Evolutionary conservation across 257 asterid genomes (phyloP), one percentile per base, ranked within the genome.

Genomic region (Solanum pimpinellifolium): DNA sequence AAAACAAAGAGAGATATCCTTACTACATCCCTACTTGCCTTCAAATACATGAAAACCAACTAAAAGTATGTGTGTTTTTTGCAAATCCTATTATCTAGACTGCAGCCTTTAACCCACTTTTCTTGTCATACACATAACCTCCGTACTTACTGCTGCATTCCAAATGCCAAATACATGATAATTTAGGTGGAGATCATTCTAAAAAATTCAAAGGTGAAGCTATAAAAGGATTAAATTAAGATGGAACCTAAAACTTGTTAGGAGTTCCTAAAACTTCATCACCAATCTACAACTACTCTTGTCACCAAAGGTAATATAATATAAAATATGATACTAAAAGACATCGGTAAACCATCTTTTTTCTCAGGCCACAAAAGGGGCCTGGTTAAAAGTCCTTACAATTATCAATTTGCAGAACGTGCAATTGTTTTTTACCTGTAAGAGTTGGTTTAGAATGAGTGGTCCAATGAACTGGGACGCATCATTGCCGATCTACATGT

Each of bases 391-490:
- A 80, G 44, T 29, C 85, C 85, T 80, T 29, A 6, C 18, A 80
- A 80, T 2, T 49, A 47, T 80, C 66, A 47, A 47, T 47, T 25
- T 80, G 37, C 29, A 29, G 44, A 80, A 80, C 29, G 85, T 29
- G 65, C 66, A 46, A 78, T 27, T 46, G 85, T 39, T 29, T 10
- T 93, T 86, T 39, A 96, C 99, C 98, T 93, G 89, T 87, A 97
- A 90, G 81, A 97, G 98, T 73, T 85, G 93, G 89, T 90, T 97
- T 92, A 96, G 88, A 89, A 97, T 87, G 88, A 97, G 91, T 66
- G 99, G 99, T 74, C 99, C 99, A 82, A 95, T 86, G 89, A 97
- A 97, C 92, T 96, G 99, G 25, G 99, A 93, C 69, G 87, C 77
- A 66, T 95, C 99, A 89, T 95, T 97, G 80, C 95, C 92, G 60